These are phyloP conservation scores for Triglochin maritima DNA, from an alignment of 106 monocot species.

Conservation along the genomic window DNA sequence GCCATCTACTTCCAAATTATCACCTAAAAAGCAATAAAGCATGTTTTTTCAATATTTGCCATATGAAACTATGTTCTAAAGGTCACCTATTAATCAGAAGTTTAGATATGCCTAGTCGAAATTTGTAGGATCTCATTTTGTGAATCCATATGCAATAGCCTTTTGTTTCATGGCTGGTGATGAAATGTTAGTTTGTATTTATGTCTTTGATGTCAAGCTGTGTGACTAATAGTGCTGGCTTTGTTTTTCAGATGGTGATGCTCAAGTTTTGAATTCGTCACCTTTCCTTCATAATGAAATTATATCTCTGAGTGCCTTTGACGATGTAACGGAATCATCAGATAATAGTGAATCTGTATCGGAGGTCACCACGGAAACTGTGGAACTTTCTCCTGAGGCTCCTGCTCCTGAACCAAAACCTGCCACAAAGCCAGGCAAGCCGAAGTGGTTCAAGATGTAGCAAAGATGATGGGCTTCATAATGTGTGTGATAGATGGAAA, in stretches of 20 bases:
- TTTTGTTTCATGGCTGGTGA: not conserved
- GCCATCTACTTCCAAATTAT: no score
- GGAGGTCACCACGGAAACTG: not conserved
- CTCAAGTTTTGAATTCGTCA: not conserved
- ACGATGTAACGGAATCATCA: not conserved
- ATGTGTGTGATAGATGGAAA: not conserved
- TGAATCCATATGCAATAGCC: no score
- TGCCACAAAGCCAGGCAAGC: slow-evolving; percentile 4
- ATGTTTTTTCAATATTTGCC: not conserved
- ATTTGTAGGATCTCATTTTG: no score
- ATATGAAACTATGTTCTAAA: not conserved
- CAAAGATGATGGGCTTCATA: no score
- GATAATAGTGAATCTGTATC: not conserved
- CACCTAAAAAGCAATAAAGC: no score
- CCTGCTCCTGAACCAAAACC: slow-evolving; percentile 8
- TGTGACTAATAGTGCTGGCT: not conserved
- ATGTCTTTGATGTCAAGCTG: not conserved
- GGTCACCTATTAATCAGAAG: not conserved
- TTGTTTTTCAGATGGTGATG: not conserved
- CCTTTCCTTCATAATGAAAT: slow-evolving; percentile 1
- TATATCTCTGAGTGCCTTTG: slow-evolving; percentile 2
- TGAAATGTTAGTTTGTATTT: not conserved
- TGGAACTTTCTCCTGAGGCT: not conserved
- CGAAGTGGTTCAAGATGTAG: slow-evolving; percentile 14
- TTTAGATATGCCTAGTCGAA: not conserved